A percentile compares a stretch with the other conserved stretches of the same genome.
These are phyloP conservation scores for Colletotrichum spinosum DNA, from an alignment of 2,329 filamentous ascomycete species.

Conservation along the genomic window DNA sequence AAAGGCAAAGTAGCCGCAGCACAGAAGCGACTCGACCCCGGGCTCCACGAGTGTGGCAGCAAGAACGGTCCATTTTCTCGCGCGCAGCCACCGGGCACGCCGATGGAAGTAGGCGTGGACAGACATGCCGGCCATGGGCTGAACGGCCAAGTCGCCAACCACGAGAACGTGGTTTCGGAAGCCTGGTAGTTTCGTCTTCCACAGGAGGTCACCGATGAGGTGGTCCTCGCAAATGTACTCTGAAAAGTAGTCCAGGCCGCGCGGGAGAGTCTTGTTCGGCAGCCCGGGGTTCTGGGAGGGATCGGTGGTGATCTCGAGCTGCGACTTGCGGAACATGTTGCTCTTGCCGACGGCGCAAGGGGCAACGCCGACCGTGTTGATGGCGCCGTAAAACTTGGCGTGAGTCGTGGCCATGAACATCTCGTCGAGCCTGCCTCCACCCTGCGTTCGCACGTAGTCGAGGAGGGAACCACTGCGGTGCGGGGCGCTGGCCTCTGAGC, in stretches of 20 bases:
- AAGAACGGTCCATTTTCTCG: constrained; percentile 93
- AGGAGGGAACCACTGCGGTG: constrained; percentile 41
- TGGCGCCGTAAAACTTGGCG: constrained; percentile 97
- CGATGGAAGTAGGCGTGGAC: constrained; percentile 82
- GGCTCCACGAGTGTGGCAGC: constrained; percentile 92
- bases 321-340: constrained; percentile 96
- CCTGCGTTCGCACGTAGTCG: constrained; percentile 52
- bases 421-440: constrained; percentile 90
- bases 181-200: constrained; percentile 74
- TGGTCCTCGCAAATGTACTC: constrained; percentile 98
- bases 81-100: constrained; percentile 89
- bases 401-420: constrained; percentile 94
- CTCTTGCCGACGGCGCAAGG: constrained; percentile 97
- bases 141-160: constrained; percentile 87
- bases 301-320: constrained; percentile 80
- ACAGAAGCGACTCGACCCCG: constrained; percentile 88
- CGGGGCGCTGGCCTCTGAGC: constrained; percentile 46
- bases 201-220: constrained; percentile 91
- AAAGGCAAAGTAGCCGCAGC: constrained; percentile 83
- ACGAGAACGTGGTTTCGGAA: constrained; percentile 86
- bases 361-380: constrained; percentile 91
- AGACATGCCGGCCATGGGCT: constrained; percentile 87
- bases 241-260: constrained; percentile 92
- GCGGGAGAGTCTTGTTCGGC: constrained; percentile 57
- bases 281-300: constrained; percentile 58